Conservation (phyloP, 495 filamentous ascomycete genomes). For the Annulohypoxylon bovei region DNA sequence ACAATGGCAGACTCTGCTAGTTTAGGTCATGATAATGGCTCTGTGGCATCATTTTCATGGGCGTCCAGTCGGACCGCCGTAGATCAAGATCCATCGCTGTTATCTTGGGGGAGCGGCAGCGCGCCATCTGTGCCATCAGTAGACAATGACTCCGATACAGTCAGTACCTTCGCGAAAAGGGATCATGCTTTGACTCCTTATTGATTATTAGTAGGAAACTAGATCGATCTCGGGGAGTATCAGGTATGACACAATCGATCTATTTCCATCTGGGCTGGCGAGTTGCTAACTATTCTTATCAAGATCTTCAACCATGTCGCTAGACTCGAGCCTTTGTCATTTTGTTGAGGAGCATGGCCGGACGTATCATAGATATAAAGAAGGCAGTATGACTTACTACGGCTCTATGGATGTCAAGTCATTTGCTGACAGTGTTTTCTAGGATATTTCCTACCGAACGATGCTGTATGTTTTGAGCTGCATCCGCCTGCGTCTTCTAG, state of each 20-base stretch:
- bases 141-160: conserved; percentile 36
- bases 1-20: conserved; percentile 18
- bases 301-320: conserved; percentile 48
- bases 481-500: not conserved
- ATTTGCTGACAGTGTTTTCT: conserved; percentile 13
- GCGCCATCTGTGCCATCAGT: conserved; percentile 46
- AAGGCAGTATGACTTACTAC: conserved; percentile 37
- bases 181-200: not conserved
- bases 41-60: conserved; percentile 14
- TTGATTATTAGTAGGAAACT: conserved; percentile 20
- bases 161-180: conserved; percentile 9
- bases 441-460: conserved; percentile 55
- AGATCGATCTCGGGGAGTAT: conserved; percentile 21
- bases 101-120: conserved; percentile 45
- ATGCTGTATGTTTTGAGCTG: conserved; percentile 39
- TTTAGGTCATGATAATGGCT: conserved; percentile 9
- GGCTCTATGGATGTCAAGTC: not conserved
- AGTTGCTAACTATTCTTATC: not conserved
- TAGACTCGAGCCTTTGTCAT: conserved; percentile 47
- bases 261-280: not conserved
- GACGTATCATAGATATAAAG: conserved; percentile 51
- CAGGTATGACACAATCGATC: conserved; percentile 2
- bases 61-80: conserved; percentile 26
- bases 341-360: conserved; percentile 51
- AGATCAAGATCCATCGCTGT: conserved; percentile 24